Evolutionary conservation across 2,329 filamentous ascomycete genomes (phyloP).

Genomic region (Penicillium brevicompactum): DNA sequence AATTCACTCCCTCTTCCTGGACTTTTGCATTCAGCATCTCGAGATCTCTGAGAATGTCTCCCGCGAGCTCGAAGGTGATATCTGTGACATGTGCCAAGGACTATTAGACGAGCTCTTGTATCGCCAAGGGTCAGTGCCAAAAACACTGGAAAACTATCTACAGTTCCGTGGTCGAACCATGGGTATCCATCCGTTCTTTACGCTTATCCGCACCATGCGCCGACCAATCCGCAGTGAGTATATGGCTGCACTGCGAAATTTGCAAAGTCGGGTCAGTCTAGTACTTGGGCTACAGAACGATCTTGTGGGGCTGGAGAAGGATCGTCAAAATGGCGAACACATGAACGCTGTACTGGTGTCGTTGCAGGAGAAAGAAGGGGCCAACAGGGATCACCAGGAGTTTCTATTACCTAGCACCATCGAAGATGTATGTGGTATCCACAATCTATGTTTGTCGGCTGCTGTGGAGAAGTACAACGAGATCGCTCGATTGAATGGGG

Average conservation of each 20-base stretch:
- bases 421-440: constrained; percentile 2
- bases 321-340: constrained; percentile 3
- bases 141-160: neutral
- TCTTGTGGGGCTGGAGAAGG: constrained; percentile 7
- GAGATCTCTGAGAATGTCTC: neutral
- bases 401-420: neutral
- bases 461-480: neutral
- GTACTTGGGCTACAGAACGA: constrained; percentile 5
- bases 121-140: neutral
- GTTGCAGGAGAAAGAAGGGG: neutral
- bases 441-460: neutral
- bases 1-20: neutral
- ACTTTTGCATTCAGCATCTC: constrained; percentile 1
- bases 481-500: neutral
- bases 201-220: constrained; percentile 1
- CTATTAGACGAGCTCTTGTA: neutral
- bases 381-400: neutral
- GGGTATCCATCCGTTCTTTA: constrained; percentile 7
- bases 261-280: neutral
- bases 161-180: constrained; percentile 2
- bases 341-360: constrained; percentile 9
- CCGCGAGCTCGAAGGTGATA: neutral
- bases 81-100: constrained; percentile 5
- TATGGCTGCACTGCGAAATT: neutral
- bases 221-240: neutral